Conservation (phyloP, 2,329 filamentous ascomycete genomes). For the Chalara sp. region DNA sequence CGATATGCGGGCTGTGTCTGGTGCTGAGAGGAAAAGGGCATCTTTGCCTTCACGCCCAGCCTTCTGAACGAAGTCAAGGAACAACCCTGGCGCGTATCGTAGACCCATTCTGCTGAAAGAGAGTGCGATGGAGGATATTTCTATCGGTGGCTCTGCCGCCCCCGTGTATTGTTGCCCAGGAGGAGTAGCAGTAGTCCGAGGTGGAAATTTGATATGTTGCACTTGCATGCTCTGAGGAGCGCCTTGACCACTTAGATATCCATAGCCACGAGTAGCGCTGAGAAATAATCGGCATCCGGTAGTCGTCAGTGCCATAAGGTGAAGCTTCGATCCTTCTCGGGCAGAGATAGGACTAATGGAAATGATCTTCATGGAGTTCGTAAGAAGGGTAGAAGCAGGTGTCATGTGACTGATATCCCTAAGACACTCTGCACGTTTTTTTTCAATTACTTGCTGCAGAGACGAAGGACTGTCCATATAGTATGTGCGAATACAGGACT, state of each 20-base stretch:
- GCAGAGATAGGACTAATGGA: constrained; percentile 80
- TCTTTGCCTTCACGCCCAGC: constrained; percentile 54
- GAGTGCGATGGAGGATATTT: constrained; percentile 40
- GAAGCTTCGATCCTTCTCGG: constrained; percentile 72
- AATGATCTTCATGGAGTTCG: constrained; percentile 65
- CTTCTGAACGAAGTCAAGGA: constrained; percentile 73
- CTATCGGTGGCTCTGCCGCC: constrained; percentile 17
- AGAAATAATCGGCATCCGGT: constrained; percentile 90
- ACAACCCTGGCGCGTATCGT: constrained; percentile 81
- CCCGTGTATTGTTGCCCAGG: constrained; percentile 18
- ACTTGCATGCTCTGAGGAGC: constrained; percentile 94
- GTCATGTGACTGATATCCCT: constrained; percentile 83
- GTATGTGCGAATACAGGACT: constrained; percentile 85
- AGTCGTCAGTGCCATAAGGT: constrained; percentile 83
- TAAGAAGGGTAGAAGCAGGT: constrained; percentile 63
- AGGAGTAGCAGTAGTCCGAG: constrained; percentile 34
- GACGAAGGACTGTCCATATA: constrained; percentile 65
- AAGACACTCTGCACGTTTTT: constrained; percentile 50
- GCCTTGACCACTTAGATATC: constrained; percentile 47
- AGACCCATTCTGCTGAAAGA: constrained; percentile 44
- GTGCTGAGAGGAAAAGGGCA: constrained; percentile 74
- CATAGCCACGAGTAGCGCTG: constrained; percentile 72
- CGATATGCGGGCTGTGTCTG: constrained; percentile 82
- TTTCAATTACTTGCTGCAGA: constrained; percentile 58
- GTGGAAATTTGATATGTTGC: constrained; percentile 94